A percentile compares a stretch with the other conserved stretches of the same genome.
These are phyloP conservation scores for Vaccinium myrtillus DNA, from an alignment of 148 eudicot species.

Conservation along the genomic window DNA sequence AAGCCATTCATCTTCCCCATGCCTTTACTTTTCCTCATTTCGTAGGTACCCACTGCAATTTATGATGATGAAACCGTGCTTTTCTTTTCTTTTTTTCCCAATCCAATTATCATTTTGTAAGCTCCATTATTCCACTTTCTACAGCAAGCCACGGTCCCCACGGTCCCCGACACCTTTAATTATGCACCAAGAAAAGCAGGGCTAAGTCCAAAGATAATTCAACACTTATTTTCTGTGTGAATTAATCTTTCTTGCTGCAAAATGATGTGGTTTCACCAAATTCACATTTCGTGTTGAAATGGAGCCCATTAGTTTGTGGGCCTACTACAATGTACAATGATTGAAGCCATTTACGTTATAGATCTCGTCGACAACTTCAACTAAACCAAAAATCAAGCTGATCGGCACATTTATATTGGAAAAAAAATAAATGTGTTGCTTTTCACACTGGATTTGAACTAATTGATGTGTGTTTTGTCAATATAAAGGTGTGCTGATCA, in stretches of 20 bases:
- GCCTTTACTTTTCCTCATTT: background rate
- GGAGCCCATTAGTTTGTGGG: background rate
- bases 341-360: too few relatives aligned
- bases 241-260: background rate
- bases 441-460: too few relatives aligned
- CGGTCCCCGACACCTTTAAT: background rate
- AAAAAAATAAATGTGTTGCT: too few relatives aligned
- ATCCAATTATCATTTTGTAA: background rate
- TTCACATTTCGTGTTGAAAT: background rate
- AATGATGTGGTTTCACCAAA: background rate
- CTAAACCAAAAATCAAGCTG: too few relatives aligned
- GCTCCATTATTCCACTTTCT: background rate
- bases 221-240: background rate
- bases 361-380: too few relatives aligned
- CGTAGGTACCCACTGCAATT: background rate
- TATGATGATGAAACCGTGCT: constrained; percentile 7
- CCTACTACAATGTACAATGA: too few relatives aligned
- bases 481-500: too few relatives aligned
- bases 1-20: background rate
- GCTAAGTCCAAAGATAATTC: background rate
- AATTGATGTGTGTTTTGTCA: too few relatives aligned
- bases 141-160: background rate
- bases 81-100: background rate
- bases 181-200: background rate
- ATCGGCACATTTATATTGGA: too few relatives aligned